Base-by-base conservation (phyloP, 2,329 filamentous ascomycete species). In the Fusarium mangiferae region DNA sequence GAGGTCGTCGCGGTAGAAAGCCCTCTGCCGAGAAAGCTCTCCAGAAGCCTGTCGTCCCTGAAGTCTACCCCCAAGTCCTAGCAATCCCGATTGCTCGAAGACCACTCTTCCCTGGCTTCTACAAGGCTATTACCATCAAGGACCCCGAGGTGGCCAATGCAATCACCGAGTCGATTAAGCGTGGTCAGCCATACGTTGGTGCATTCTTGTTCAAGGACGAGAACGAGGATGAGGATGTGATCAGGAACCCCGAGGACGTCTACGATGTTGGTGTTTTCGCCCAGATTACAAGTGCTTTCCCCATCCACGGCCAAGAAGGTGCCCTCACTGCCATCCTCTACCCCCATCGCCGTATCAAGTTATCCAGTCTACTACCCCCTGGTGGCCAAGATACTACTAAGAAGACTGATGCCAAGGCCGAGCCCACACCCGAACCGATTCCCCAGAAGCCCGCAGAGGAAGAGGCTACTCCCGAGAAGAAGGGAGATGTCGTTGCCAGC, bases 151-250 rank as follows among this genome's bases (percentile, higher is more conserved):
- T 99, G 41, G 93, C 95, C 20, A 91, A 92, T 44, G 96, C 96
- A 28, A 97, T 99, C 75, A 93, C 95, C 66, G 97, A 99, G 81
- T 96, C 98, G 88, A 94, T 98, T 81, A 98, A 97, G 87, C 90
- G 96, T 59, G 96, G 96, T 2, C 97, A 99, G 82, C 97, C 96
- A 30, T 99, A 99, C 79, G 94, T 99, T 45, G 96, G 96, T 72
- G 96, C 95, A 7, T 99, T 99, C 84, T 83, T 99, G 79, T 95
- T 98, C 86, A 98, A 98, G 83, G 95, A 99, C 80, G 96, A 98
- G 80, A 93, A 94, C 72, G 93, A 94, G 72, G 96, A 98, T 81
- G 94, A 94, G 80, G 97, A 99, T 82, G 90, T 97, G 55, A 98
- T 99, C 80, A 93, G 96, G 74, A 95, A 92, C 74, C 87, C 93